Evolutionary conservation across 2,329 filamentous ascomycete genomes (phyloP), one percentile per base, ranked within the genome.

Genomic region (Aspergillus fumigatus): DNA sequence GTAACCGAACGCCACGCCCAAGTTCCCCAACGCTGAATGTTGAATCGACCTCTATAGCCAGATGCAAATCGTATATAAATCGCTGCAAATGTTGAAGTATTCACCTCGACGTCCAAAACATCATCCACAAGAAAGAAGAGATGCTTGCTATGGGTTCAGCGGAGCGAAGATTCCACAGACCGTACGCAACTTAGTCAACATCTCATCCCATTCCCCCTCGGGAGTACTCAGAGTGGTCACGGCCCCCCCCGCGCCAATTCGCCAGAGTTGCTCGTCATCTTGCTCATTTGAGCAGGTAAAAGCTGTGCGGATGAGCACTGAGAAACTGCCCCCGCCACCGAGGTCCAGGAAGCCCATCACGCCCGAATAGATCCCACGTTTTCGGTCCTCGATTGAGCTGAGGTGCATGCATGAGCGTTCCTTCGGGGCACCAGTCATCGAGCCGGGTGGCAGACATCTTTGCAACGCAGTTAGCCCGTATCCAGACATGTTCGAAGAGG

Each of bases 381-480:
- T 74, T 3, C 78, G 70, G 19, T 74, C 75, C 73, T 96, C 92
- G 45, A 96, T 81, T 3, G 80, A 75, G 57, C 82, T 80, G 21
- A 97, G 78, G 49, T 97, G 82, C 77, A 96, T 88, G 71, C 93
- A 97, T 61, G 89, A 93, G 50, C 93, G 84, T 75, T 93, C 92
- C 79, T 97, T 97, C 0, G 93, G 94, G 0, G 93, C 93, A 6
- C 94, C 94, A 1, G 93, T 97, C 94, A 97, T 97, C 66, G 89
- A 93, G 0, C 94, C 93, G 0, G 94, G 92, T 0, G 94, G 93
- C 0, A 97, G 80, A 50, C 87, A 89, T 6, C 86, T 82, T 0
- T 88, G 84, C 0, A 97, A 82, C 3, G 93, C 88, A 57, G 93
- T 88, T 38, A 94, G 78, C 1, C 89, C 90, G 0, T 70, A 62